Evolutionary conservation across 306 rosid species (phyloP).

Genomic region (Quercus cerris): DNA sequence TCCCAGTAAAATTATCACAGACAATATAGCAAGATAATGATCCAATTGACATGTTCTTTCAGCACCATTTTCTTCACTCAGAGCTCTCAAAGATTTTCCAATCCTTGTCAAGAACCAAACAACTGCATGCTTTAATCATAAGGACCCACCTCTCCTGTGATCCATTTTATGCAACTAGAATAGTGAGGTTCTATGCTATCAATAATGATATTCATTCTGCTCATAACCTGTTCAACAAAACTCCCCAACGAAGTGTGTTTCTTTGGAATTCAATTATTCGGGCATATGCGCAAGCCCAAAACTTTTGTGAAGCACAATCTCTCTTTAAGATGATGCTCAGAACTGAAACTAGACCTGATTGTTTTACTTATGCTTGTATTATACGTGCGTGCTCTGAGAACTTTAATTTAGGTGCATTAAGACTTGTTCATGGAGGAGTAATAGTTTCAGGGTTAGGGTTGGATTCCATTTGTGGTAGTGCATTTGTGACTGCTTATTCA

Average conservation of each 20-base stretch:
- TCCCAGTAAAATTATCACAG: too few relatives aligned
- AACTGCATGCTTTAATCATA: constrained; percentile 60
- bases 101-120: constrained; percentile 50
- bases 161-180: constrained; percentile 73
- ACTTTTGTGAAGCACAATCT: constrained; percentile 47
- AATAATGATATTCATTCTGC: constrained; percentile 47
- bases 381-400: constrained; percentile 40
- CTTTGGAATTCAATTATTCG: constrained; percentile 90
- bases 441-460: constrained; percentile 35
- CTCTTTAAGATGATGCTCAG: constrained; percentile 54
- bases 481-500: constrained; percentile 65
- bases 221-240: constrained; percentile 57
- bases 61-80: constrained; percentile 40
- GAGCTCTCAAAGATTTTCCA: constrained; percentile 50
- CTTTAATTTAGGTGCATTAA: constrained; percentile 24
- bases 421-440: constrained; percentile 35
- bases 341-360: constrained; percentile 48
- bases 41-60: constrained; percentile 23
- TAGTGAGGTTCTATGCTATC: constrained; percentile 47
- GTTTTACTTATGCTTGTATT: constrained; percentile 44
- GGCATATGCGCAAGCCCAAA: constrained; percentile 55
- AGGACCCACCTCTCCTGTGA: constrained; percentile 51
- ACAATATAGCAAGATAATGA: constrained; percentile 2
- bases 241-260: constrained; percentile 53
- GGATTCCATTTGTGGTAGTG: constrained; percentile 42